phyloP scores from a whole-genome alignment of 108 stramenopile species.

The Bacterosira constricta region DNA sequence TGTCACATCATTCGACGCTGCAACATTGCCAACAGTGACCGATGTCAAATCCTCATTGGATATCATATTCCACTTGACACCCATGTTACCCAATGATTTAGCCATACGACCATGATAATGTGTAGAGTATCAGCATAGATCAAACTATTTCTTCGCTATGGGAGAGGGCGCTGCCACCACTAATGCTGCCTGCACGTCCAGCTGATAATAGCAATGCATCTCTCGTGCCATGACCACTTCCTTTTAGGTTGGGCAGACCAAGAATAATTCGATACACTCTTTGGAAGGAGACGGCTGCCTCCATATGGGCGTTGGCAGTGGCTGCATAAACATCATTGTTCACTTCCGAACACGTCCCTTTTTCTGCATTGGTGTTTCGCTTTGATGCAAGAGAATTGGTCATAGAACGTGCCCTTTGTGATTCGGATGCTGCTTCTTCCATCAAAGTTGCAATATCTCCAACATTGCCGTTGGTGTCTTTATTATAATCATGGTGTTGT shows the following conservation, averaged over 20 bases:
- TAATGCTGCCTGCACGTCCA: background rate
- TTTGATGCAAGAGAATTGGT: constrained; percentile 32
- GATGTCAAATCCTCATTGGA: constrained; percentile 1
- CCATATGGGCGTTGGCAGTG: constrained; percentile 36
- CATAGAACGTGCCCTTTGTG: constrained; percentile 39
- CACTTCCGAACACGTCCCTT: background rate
- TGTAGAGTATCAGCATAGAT: constrained; percentile 42
- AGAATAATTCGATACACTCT: constrained; percentile 30
- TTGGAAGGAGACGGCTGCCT: constrained; percentile 39
- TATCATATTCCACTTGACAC: constrained; percentile 49
- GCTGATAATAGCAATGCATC: background rate
- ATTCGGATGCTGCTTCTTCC: constrained; percentile 32
- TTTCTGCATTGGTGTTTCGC: background rate
- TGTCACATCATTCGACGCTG: too few relatives aligned
- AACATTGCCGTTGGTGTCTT: background rate
- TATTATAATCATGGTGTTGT: background rate
- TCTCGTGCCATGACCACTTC: background rate
- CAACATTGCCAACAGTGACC: background rate
- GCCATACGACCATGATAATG: constrained; percentile 43
- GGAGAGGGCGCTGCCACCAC: background rate
- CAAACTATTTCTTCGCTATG: constrained; percentile 32
- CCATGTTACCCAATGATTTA: constrained; percentile 37
- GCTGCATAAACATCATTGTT: constrained; percentile 23
- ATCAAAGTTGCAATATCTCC: constrained; percentile 26
- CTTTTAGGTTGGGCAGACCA: constrained; percentile 21